Evolutionary conservation across 2,329 filamentous ascomycete species (phyloP), one percentile per base, ranked within the genome.

Genomic region (Orbilia brochopaga): DNA sequence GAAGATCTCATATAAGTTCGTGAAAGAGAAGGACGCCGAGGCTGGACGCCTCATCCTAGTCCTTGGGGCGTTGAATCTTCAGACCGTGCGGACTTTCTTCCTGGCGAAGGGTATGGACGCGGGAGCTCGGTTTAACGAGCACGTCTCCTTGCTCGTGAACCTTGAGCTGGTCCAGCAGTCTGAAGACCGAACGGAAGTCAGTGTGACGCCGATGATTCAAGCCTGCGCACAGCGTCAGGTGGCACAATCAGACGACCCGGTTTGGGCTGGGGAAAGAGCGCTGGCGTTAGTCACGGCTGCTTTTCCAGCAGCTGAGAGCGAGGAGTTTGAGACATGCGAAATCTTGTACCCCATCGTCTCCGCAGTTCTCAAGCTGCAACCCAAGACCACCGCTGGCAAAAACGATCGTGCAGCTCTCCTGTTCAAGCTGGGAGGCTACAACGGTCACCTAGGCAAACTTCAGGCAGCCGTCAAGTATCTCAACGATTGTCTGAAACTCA

Each of bases 281-380:
- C 19, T 55, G 11, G 11, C 52, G 17, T 40, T 55, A 23, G 52
- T 55, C 24, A 35, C 52, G 10, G 52, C 52, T 2, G 52, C 52
- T 15, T 55, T 55, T 30, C 52, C 52, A 55, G 52, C 24, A 15
- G 30, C 30, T 8, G 52, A 55, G 17, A 55, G 52, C n/a, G 52
- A 55, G n/a, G 52, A 55, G 32, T 55, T 40, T 55, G 52, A 55
- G 30, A 55, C 52, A 10, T 55, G 52, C 17, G 52, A 37, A 55
- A 55, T 55, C 2, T 17, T 55, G 52, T 35, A 55, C 10, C 32
- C 52, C 8, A 37, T 15, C 52, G 52, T 30, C 3, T 37, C 52
- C n/a, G 52, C 30, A 30, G 32, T 40, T 8, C 52, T 55, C 32
- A 40, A 55, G 11, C 8, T 40, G 32, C 24, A 37, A 30, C 52